These are phyloP conservation scores for Chlamydomonas reinhardtii DNA, from an alignment of 163 green algal species.

Conservation along the genomic window DNA sequence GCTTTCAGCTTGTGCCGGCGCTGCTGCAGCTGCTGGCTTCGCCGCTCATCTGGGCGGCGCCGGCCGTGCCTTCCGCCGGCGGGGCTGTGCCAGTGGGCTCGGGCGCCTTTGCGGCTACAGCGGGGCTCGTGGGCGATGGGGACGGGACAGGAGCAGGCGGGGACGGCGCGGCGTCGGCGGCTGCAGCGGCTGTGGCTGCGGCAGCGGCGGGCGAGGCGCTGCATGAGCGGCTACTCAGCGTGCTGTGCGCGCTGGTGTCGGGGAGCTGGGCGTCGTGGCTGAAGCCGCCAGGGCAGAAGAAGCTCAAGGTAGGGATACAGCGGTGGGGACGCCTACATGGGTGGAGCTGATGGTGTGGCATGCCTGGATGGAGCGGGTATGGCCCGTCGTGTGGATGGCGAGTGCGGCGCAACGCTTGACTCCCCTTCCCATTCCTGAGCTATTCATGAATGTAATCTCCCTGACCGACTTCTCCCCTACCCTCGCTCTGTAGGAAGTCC, in stretches of 20 bases:
- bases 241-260: constrained; percentile 34
- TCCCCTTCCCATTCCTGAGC: too few species aligned
- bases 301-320: constrained; percentile 20
- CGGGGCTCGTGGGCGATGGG: not conserved
- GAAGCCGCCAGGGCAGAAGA: constrained; percentile 38
- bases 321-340: too few species aligned
- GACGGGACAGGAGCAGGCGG: not conserved
- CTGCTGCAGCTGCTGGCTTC: constrained; percentile 39
- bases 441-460: too few species aligned
- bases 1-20: constrained; percentile 30
- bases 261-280: constrained; percentile 39
- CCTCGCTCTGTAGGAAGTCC: constrained; percentile 11
- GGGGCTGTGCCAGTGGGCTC: not conserved
- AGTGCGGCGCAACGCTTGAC: too few species aligned
- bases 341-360: too few species aligned
- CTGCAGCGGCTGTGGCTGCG: constrained; percentile 13
- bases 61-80: not conserved
- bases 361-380: too few species aligned
- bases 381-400: too few species aligned
- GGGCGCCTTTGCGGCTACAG: not conserved
- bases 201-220: constrained; percentile 28
- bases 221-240: constrained; percentile 34
- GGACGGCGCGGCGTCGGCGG: not conserved
- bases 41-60: constrained; percentile 14
- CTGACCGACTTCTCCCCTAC: not conserved